phyloP scores from a whole-genome alignment of 495 filamentous ascomycete species.

The Acidomyces sp. region DNA sequence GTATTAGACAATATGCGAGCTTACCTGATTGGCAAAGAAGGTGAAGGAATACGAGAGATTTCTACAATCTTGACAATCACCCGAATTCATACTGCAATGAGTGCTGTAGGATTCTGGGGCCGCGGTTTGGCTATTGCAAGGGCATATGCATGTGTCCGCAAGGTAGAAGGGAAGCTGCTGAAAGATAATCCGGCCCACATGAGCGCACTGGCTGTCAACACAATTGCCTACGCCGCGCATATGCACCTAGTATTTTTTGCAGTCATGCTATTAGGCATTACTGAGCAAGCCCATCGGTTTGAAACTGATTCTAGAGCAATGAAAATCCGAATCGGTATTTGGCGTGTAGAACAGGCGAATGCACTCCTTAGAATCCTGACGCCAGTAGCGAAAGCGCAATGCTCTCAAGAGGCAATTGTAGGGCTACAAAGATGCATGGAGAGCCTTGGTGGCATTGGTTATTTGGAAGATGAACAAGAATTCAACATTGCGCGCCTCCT shows the following conservation, averaged over 20 bases:
- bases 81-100: conserved; percentile 48
- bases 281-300: conserved; percentile 34
- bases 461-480: conserved; percentile 50
- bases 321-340: not conserved
- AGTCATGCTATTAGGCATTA: conserved; percentile 41
- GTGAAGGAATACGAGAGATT: conserved; percentile 53
- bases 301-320: too few species aligned
- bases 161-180: conserved; percentile 37
- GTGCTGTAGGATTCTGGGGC: conserved; percentile 43
- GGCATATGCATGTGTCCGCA: conserved; percentile 42
- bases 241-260: conserved; percentile 51
- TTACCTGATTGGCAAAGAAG: conserved; percentile 49
- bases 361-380: conserved; percentile 49
- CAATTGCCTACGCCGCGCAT: conserved; percentile 41
- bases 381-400: conserved; percentile 49
- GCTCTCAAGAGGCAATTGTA: conserved; percentile 40
- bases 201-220: conserved; percentile 42
- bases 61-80: conserved; percentile 56
- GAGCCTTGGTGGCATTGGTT: conserved; percentile 59
- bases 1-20: conserved; percentile 47
- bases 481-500: conserved; percentile 53
- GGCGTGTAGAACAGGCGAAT: not conserved
- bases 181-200: conserved; percentile 47
- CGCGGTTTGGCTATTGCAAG: conserved; percentile 49
- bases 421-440: conserved; percentile 54